Base-by-base conservation (phyloP, 257 asterid genomes). In the Thymus quinquecostatus region DNA sequence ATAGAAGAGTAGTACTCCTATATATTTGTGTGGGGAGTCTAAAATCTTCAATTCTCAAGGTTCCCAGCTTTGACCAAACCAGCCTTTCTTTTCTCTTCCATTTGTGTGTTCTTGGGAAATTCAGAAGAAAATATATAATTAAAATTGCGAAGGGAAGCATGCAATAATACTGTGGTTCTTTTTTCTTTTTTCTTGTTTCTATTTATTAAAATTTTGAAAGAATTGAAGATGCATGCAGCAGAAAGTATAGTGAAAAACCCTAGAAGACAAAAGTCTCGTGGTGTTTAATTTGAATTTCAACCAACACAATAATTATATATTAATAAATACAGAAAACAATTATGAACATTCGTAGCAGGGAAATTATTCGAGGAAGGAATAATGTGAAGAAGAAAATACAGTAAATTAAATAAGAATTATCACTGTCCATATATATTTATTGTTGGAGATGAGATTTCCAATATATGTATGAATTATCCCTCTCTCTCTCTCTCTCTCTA, bases 391-490 rank as follows among this genome's bases (percentile, higher is more conserved):
- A 13, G 21, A 21, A 21, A 21, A 21, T 21, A 21, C 21, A 21
- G 21, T 21, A 21, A 21, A 21, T 21, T 21, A 21, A 21, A 21
- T 21, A 21, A 21, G 21, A 21, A 29, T 60, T 4, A 40, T 30
- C 65, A 4, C 11, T n/a, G 5, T 47, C 70, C n/a, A 66, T 13
- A 14, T 13, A 14, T 41, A 72, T 49, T 36, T 59, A 71, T 13
- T 44, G 5, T 27, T 43, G 8, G 13, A 34, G 36, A 49, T 38
- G 41, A 14, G 34, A 48, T 62, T 78, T 79, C 72, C 83, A 61
- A 77, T 71, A 84, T 79, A 21, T 21, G 21, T 21, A 21, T 21
- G 21, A 21, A 21, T 21, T 21, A 21, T 21, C 21, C 21, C 21
- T 28, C 12, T 6, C 6, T 64, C 1, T 3, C 8, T 3, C 8